Evolutionary conservation across 2,329 filamentous ascomycete species (phyloP).

Genomic region (Fusarium compactum): DNA sequence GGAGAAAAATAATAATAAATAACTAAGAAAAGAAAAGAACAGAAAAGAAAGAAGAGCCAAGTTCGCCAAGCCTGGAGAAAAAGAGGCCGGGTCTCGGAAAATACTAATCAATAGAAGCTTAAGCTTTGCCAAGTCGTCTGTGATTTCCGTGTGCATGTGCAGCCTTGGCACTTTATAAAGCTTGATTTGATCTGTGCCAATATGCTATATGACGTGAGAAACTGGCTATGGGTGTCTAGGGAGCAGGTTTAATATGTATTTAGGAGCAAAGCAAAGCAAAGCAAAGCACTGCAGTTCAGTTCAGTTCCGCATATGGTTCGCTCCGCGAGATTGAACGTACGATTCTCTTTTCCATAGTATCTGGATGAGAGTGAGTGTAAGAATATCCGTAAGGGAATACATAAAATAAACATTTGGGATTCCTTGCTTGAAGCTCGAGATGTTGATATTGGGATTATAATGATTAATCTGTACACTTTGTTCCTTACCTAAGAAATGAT

Average conservation of each 20-base stretch:
- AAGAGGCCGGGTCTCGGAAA: conserved; percentile 35
- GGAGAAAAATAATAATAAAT: background rate
- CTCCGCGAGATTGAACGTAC: background rate
- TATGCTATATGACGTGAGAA: conserved; percentile 26
- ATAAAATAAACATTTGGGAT: background rate
- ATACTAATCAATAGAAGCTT: conserved; percentile 26
- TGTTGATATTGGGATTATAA: background rate
- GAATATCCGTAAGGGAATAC: too few relatives aligned
- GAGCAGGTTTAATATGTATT: conserved; percentile 7
- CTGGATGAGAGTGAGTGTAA: background rate
- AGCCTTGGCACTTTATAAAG: conserved; percentile 45
- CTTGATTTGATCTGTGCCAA: conserved; percentile 31
- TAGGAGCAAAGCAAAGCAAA: background rate
- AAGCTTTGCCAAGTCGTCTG: conserved; percentile 51
- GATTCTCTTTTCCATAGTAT: background rate
- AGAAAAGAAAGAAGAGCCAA: conserved; percentile 8
- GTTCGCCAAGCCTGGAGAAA: conserved; percentile 39
- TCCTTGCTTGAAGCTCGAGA: background rate
- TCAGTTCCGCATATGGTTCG: background rate
- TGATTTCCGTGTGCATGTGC: conserved; percentile 26
- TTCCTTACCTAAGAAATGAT: background rate
- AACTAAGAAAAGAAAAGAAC: background rate
- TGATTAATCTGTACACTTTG: background rate
- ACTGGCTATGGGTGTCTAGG: background rate
- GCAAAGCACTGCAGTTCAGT: background rate